Evolutionary conservation across 106 monocot species (phyloP).

Genomic region (Dendrobium officinale): DNA sequence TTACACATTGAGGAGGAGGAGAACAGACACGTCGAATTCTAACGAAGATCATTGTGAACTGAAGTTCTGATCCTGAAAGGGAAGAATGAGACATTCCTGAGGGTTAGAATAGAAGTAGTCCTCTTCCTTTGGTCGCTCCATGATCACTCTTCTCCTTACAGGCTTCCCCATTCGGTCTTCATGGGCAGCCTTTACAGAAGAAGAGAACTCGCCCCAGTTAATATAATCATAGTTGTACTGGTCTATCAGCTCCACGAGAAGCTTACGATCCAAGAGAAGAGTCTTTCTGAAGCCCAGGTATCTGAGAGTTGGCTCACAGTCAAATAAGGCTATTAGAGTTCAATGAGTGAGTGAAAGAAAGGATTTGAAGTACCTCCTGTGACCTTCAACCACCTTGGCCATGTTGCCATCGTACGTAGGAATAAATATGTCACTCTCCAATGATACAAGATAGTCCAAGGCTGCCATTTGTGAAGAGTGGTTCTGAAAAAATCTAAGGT

Average conservation of each 20-base stretch:
- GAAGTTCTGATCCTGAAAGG: constrained; percentile 19
- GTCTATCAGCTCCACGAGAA: constrained; percentile 66
- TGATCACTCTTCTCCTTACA: constrained; percentile 46
- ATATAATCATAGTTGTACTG: constrained; percentile 46
- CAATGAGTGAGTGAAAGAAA: not conserved
- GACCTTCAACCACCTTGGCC: constrained; percentile 96
- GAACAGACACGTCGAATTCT: too few relatives aligned
- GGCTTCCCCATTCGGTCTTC: constrained; percentile 59
- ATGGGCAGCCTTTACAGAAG: constrained; percentile 55
- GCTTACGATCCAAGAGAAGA: constrained; percentile 52
- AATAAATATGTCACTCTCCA: constrained; percentile 84
- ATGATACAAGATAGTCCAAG: constrained; percentile 79
- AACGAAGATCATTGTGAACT: not conserved
- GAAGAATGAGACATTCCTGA: constrained; percentile 57
- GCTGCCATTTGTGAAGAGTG: constrained; percentile 99
- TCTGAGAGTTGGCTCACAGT: constrained; percentile 22
- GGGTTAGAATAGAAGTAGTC: constrained; percentile 97
- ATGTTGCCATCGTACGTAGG: constrained; percentile 95
- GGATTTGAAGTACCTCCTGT: constrained; percentile 52
- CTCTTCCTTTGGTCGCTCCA: constrained; percentile 85
- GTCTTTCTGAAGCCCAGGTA: constrained; percentile 78
- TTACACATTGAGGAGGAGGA: too few relatives aligned
- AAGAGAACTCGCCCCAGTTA: constrained; percentile 76
- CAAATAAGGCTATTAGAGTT: too few relatives aligned
- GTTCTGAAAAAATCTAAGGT: constrained; percentile 75